Conservation (phyloP, 768 basidiomycete genomes). For the Boletus edulis region DNA sequence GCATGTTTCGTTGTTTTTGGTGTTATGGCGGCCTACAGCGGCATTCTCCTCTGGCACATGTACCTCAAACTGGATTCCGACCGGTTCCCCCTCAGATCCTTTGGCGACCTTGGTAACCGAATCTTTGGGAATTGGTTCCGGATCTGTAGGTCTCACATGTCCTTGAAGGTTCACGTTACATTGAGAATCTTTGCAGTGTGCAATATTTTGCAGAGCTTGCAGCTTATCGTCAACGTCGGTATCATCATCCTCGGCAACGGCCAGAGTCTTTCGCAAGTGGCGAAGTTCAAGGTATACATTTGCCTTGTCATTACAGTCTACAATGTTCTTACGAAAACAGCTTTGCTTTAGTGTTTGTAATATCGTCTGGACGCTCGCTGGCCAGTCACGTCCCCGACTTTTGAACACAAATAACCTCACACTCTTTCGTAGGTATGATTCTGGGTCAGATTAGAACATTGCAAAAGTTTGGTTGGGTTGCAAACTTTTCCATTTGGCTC, state of each 20-base stretch:
- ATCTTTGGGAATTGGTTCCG: slow-evolving; percentile 50
- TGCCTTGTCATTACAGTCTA: neutral
- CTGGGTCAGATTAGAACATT: slow-evolving; percentile 60
- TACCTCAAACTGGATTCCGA: slow-evolving; percentile 57
- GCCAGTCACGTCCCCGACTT: neutral
- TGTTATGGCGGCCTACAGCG: slow-evolving; percentile 51
- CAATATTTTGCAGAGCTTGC: slow-evolving; percentile 51
- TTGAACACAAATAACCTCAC: neutral
- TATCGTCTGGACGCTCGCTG: slow-evolving; percentile 48
- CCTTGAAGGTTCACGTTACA: neutral
- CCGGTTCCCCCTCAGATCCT: slow-evolving; percentile 45
- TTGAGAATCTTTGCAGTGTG: slow-evolving; percentile 27
- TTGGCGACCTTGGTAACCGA: slow-evolving; percentile 55
- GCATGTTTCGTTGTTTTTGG: slow-evolving; percentile 24
- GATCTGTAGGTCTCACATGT: slow-evolving; percentile 23
- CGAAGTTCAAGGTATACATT: slow-evolving; percentile 39
- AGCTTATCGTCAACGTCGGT: slow-evolving; percentile 54
- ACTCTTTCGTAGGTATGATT: slow-evolving; percentile 41
- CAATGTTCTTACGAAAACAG: slow-evolving; percentile 22
- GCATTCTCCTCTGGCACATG: slow-evolving; percentile 53
- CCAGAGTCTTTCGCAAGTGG: slow-evolving; percentile 52
- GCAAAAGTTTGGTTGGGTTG: slow-evolving; percentile 51
- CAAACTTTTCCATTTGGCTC: slow-evolving; percentile 51
- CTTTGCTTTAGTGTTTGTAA: slow-evolving; percentile 58
- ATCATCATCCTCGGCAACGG: slow-evolving; percentile 38